A percentile compares a stretch with the other conserved stretches of the same genome.
Evolutionary conservation across 805 yeast genomes (phyloP).

Genomic region (Starmerella roubikii): DNA sequence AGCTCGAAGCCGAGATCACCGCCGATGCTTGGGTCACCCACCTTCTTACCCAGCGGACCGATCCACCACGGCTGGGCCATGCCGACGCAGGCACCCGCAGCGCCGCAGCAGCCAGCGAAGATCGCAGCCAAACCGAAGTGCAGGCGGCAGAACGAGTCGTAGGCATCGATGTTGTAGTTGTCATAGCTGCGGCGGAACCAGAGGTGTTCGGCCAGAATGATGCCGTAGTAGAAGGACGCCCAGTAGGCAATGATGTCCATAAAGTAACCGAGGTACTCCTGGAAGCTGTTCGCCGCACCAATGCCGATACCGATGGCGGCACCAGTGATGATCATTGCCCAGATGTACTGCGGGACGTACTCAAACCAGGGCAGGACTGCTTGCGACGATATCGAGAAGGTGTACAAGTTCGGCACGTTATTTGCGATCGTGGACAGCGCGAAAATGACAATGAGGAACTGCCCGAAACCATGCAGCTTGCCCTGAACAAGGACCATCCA

Average conservation of each 20-base stretch:
- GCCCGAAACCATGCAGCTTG: conserved; percentile 78
- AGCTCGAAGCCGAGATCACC: conserved; percentile 85
- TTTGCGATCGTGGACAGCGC: conserved; percentile 81
- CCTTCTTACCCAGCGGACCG: conserved; percentile 50
- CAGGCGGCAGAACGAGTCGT: conserved; percentile 41
- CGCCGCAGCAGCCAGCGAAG: conserved; percentile 68
- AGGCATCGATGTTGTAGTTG: conserved; percentile 51
- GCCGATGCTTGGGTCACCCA: conserved; percentile 42
- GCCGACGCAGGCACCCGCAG: conserved; percentile 74
- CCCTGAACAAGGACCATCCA: conserved; percentile 65
- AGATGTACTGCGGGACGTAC: conserved; percentile 64
- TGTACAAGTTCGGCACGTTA: conserved; percentile 89
- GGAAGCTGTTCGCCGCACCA: conserved; percentile 71
- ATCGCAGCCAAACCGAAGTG: conserved; percentile 73
- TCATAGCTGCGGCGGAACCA: conserved; percentile 51
- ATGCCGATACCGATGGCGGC: conserved; percentile 75
- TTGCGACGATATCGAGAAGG: conserved; percentile 77
- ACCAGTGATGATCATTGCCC: conserved; percentile 69
- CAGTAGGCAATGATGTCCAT: conserved; percentile 89
- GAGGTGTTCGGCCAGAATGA: conserved; percentile 70
- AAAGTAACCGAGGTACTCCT: conserved; percentile 62
- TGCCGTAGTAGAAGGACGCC: conserved; percentile 69
- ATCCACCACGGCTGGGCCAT: conserved; percentile 77
- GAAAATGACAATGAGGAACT: conserved; percentile 72
- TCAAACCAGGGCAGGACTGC: conserved; percentile 64